Evolutionary conservation across 257 asterid genomes (phyloP).

Genomic region (Ballota nigra): DNA sequence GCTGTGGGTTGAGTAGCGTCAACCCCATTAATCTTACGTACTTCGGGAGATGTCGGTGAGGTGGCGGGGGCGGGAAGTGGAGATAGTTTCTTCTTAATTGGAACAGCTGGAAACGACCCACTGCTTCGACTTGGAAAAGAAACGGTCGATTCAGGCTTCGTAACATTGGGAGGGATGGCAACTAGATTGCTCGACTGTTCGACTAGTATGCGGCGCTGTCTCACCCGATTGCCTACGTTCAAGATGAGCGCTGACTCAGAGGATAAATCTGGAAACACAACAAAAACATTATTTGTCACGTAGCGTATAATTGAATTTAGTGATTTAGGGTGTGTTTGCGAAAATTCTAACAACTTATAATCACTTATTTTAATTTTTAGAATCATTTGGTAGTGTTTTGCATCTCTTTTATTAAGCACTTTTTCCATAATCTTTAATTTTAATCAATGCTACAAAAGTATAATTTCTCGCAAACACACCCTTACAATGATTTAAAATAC

Average conservation of each 20-base stretch:
- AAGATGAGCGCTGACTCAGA: conserved; percentile 28
- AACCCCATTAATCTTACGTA: conserved; percentile 2
- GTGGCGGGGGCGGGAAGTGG: conserved; percentile 38
- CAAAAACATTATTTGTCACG: background rate
- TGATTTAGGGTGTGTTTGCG: too few species aligned
- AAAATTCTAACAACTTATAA: too few species aligned
- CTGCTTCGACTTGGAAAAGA: conserved; percentile 73
- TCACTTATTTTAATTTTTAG: too few species aligned
- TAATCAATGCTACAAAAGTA: too few species aligned
- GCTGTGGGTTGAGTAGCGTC: conserved; percentile 26
- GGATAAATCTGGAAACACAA: conserved; percentile 40
- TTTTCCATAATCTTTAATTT: too few species aligned
- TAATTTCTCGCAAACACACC: too few species aligned
- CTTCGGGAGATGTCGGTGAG: conserved; percentile 17
- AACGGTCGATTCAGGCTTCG: conserved; percentile 22
- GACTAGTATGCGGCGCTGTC: conserved; percentile 47
- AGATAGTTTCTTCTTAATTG: conserved; percentile 37
- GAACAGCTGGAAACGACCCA: conserved; percentile 78
- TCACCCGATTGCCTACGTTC: conserved; percentile 27
- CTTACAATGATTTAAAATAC: too few species aligned
- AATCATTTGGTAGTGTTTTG: too few species aligned
- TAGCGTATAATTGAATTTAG: background rate
- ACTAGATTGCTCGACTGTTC: conserved; percentile 58
- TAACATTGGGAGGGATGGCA: conserved; percentile 46
- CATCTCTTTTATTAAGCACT: too few species aligned